Conservation (phyloP, 192 early-diverging fungal genomes). For the Entophlyctis luteolus region DNA sequence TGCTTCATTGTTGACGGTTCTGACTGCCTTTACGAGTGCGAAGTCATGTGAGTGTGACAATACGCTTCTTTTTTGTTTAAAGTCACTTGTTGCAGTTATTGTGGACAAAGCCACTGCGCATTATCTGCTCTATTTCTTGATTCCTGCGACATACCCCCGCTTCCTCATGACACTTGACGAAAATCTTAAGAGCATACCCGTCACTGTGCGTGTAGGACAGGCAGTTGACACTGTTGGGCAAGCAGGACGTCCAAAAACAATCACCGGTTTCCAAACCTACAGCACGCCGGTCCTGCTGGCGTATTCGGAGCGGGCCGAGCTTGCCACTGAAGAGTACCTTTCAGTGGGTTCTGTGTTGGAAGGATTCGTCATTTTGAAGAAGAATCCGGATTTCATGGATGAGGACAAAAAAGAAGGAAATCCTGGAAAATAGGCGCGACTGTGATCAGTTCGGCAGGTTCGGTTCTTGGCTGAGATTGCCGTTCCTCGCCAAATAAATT, state of each 20-base stretch:
- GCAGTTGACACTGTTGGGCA: constrained; percentile 99
- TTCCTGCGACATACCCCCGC: constrained; percentile 93
- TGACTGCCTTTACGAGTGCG: constrained; percentile 86
- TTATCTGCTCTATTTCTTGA: constrained; percentile 90
- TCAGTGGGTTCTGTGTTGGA: constrained; percentile 81
- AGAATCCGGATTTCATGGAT: constrained; percentile 66
- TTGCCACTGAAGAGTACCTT: constrained; percentile 97
- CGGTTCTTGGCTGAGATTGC: no score
- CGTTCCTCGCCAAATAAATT: no score
- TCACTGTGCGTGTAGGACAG: constrained; percentile 94
- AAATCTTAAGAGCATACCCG: constrained; percentile 72
- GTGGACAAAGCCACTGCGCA: constrained; percentile 71
- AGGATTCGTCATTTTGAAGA: constrained; percentile 92
- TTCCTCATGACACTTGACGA: constrained; percentile 97
- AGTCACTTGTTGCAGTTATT: constrained; percentile 58
- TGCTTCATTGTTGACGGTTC: constrained; percentile 79
- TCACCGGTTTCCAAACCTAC: constrained; percentile 99
- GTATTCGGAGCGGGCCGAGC: constrained; percentile 93
- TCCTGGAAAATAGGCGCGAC: no score
- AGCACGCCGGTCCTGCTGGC: constrained; percentile 94
- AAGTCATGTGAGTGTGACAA: constrained; percentile 65
- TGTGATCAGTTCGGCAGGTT: no score
- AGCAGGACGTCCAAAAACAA: constrained; percentile 96
- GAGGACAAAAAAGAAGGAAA: constrained; percentile 37
- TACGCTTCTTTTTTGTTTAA: not conserved